A percentile compares a stretch with the other conserved stretches of the same genome.
phyloP scores from a whole-genome alignment of 495 filamentous ascomycete species.

The Cercophora newfieldiana region DNA sequence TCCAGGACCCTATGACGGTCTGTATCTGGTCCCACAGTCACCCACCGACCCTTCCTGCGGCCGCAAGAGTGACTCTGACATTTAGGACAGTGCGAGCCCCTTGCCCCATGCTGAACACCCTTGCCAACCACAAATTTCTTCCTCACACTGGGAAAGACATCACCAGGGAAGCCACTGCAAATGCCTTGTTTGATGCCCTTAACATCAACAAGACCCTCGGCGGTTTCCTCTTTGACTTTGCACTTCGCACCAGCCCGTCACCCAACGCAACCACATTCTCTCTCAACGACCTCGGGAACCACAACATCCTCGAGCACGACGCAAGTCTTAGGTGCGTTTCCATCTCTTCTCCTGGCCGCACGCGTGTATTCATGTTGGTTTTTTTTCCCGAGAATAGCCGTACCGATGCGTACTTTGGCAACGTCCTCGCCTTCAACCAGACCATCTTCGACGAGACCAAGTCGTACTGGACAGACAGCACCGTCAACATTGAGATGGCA shows the following conservation, averaged over 20 bases:
- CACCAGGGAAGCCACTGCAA: conserved; percentile 14
- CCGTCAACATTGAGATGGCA: conserved; percentile 42
- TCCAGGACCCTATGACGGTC: conserved; percentile 9
- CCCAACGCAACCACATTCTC: conserved; percentile 4
- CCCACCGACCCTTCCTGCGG: background rate
- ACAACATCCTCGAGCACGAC: conserved; percentile 9
- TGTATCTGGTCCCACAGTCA: background rate
- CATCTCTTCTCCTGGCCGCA: too few species aligned
- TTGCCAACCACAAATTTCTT: conserved; percentile 56
- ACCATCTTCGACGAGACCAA: conserved; percentile 49
- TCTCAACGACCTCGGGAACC: conserved; percentile 8
- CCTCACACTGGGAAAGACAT: conserved; percentile 45
- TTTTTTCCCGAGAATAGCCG: background rate
- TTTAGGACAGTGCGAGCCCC: conserved; percentile 41
- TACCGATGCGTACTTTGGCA: conserved; percentile 6
- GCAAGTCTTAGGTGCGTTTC: background rate
- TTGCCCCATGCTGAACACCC: conserved; percentile 53
- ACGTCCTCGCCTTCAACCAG: conserved; percentile 46
- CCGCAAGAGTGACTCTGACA: background rate
- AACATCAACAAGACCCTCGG: conserved; percentile 37
- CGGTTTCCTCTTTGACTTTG: conserved; percentile 39
- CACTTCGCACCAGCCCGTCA: background rate
- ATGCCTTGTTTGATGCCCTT: conserved; percentile 5
- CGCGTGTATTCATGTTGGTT: too few species aligned
- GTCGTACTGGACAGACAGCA: conserved; percentile 41